Conservation (phyloP, 768 basidiomycete species). For the Rhodotorula kratochvilovae region DNA sequence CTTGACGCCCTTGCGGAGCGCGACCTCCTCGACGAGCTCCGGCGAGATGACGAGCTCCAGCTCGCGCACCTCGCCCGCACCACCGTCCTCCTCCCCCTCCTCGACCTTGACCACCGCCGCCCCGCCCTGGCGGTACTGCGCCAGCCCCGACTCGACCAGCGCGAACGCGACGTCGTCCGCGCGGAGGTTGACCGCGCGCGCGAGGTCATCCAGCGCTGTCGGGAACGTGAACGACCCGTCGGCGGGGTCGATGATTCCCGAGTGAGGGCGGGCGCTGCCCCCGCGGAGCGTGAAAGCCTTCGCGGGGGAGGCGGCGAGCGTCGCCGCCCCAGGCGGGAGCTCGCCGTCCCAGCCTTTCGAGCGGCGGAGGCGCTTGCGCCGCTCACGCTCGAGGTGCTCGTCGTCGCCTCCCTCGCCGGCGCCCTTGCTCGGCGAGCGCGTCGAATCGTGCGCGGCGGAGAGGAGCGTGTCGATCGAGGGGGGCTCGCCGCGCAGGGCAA, state of each 20-base stretch:
- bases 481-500: constrained; percentile 28
- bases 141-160: constrained; percentile 76
- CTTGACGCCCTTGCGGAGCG: constrained; percentile 12
- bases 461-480: constrained; percentile 22
- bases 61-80: constrained; percentile 34
- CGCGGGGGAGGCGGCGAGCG: constrained; percentile 5
- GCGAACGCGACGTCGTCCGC: constrained; percentile 84
- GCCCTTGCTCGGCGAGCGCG: constrained; percentile 3
- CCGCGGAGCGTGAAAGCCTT: constrained; percentile 13
- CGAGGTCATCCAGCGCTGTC: constrained; percentile 66
- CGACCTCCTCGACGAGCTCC: constrained; percentile 63
- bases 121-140: constrained; percentile 45
- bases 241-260: constrained; percentile 4
- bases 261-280: no score
- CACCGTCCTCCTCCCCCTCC: background rate
- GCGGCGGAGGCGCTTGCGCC: constrained; percentile 41
- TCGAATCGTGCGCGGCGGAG: background rate
- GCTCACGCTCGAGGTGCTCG: background rate
- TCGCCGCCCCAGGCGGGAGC: constrained; percentile 43
- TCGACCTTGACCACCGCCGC: constrained; percentile 1
- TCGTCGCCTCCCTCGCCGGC: background rate
- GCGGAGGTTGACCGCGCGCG: constrained; percentile 71
- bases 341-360: constrained; percentile 67
- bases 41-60: constrained; percentile 57
- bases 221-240: constrained; percentile 25